Evolutionary conservation across 2,329 filamentous ascomycete genomes (phyloP), one percentile per base, ranked within the genome.

Genomic region (Rutstroemia sp.): DNA sequence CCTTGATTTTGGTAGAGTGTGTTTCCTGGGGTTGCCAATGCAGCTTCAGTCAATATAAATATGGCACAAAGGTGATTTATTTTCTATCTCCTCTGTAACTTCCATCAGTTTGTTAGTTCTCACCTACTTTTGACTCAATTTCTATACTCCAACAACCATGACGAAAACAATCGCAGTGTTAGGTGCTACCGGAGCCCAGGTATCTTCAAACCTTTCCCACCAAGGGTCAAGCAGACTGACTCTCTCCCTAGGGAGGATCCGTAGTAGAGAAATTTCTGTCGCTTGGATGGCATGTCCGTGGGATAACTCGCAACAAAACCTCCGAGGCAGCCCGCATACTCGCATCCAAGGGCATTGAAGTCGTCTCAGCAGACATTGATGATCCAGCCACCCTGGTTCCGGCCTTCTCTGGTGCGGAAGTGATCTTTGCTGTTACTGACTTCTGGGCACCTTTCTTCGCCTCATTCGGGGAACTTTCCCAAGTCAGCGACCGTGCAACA

Each of bases 231-330:
- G 6, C 5, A 37, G 14, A 16, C 25, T 52, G 12, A 37, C 17
- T 6, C 10, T 17, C 5, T 14, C 21, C 12, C 19, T 14, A 80
- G 64, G 78, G 77, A 44, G 73, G 73, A 38, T 76, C 75, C 30
- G 74, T 79, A 30, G 69, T 78, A 55, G 59, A 65, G 3, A 67
- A 70, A 51, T 70, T 79, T 59, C 73, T 78, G 57, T 68, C 77
- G 62, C 68, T 72, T 30, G 67, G 73, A 47, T 79, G 73, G 68
- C 70, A 68, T 25, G 69, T 80, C 47, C 73, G 76, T 2, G 77
- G 70, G 47, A 67, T 80, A 56, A 79, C 76, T 3, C 73, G 77
- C n/a, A 71, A 77, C 62, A 63, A 69, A 1, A 68, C 67, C 19
- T 76, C 75, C 59, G 65, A 71, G 0, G 64, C 71, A 9, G 72